A percentile compares a stretch with the other conserved stretches of the same genome.
These are phyloP conservation scores for Mastigamoeba balamuthi DNA, from an alignment of 78 protist species.

Conservation along the genomic window DNA sequence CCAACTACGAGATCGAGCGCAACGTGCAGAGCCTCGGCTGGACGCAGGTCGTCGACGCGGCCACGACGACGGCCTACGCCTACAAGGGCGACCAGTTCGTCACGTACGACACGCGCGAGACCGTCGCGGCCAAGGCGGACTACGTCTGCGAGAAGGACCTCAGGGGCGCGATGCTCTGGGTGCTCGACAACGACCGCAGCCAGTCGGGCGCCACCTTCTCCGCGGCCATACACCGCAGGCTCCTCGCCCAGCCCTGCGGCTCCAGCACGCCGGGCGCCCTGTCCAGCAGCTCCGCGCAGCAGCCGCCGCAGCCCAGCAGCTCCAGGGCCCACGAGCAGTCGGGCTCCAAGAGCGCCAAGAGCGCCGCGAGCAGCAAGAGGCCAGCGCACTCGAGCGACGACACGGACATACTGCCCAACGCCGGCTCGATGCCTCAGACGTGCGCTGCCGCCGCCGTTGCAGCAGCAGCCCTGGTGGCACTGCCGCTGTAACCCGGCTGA, in stretches of 20 bases:
- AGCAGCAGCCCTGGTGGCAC: no score
- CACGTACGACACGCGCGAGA: not conserved
- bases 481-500: no score
- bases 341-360: no score
- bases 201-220: not conserved
- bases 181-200: not conserved
- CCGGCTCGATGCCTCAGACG: no score
- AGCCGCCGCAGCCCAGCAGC: not conserved
- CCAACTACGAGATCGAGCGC: not conserved
- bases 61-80: not conserved
- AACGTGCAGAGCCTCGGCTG: not conserved
- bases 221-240: not conserved
- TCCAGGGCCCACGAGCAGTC: no score
- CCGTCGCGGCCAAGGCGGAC: not conserved
- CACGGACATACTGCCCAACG: no score
- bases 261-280: no score
- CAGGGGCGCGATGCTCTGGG: slow-evolving; percentile 4
- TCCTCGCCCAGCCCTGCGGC: not conserved
- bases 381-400: no score
- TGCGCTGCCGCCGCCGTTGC: no score
- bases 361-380: no score
- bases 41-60: not conserved
- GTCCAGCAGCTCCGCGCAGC: no score
- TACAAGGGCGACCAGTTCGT: not conserved
- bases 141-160: not conserved